Evolutionary conservation across 148 eudicot species (phyloP).

Genomic region (Euryodendron excelsum): DNA sequence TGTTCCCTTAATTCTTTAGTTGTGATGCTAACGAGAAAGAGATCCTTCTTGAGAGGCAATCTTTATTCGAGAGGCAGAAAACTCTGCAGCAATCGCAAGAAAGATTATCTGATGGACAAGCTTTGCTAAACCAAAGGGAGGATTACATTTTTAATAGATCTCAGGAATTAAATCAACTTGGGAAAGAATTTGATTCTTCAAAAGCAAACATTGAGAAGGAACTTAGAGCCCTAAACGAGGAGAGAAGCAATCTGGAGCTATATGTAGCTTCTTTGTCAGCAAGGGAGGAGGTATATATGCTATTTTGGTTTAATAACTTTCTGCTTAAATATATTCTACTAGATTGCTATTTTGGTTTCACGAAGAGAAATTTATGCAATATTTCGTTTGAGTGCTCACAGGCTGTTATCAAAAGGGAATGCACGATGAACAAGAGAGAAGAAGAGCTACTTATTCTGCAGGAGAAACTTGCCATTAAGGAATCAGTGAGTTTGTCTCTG

Average conservation of each 20-base stretch:
- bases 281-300: slow-evolving; percentile 68
- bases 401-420: slow-evolving; percentile 65
- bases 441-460: slow-evolving; percentile 58
- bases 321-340: not conserved
- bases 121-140: slow-evolving; percentile 80
- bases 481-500: slow-evolving; percentile 52
- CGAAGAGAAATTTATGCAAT: not conserved
- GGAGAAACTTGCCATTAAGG: slow-evolving; percentile 55
- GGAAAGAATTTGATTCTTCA: slow-evolving; percentile 63
- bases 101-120: slow-evolving; percentile 69
- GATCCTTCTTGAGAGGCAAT: slow-evolving; percentile 67
- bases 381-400: slow-evolving; percentile 24
- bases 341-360: not conserved
- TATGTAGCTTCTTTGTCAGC: slow-evolving; percentile 51
- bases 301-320: not conserved
- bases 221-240: slow-evolving; percentile 38
- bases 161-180: slow-evolving; percentile 55
- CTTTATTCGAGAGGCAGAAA: slow-evolving; percentile 68
- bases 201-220: slow-evolving; percentile 58
- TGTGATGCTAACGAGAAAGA: slow-evolving; percentile 86
- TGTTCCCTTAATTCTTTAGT: slow-evolving; percentile 32
- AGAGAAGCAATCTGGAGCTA: slow-evolving; percentile 45
- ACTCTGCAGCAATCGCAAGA: slow-evolving; percentile 60
- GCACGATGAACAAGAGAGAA: slow-evolving; percentile 60
- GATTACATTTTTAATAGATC: slow-evolving; percentile 54